These are phyloP conservation scores for Aspergillus candidus DNA, from an alignment of 2,329 filamentous ascomycete species.

Conservation along the genomic window DNA sequence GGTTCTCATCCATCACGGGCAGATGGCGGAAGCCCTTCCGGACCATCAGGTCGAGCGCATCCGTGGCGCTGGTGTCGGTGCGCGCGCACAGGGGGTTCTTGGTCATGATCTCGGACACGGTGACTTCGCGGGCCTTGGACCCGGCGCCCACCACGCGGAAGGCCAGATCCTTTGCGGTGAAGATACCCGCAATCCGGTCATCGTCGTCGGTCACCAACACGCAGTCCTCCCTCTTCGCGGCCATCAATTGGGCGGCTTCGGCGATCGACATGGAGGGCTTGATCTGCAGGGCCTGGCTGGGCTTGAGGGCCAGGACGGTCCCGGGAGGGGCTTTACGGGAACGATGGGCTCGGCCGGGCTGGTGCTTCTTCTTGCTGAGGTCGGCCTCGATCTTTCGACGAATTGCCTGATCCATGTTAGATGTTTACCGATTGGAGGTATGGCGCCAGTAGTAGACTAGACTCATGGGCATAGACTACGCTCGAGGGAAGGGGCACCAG, in stretches of 20 bases:
- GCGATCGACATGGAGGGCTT: constrained; percentile 90
- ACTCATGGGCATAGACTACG: background rate
- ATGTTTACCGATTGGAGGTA: no score
- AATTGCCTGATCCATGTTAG: constrained; percentile 62
- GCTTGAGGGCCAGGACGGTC: constrained; percentile 90
- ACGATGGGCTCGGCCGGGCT: constrained; percentile 69
- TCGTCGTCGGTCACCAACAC: constrained; percentile 97
- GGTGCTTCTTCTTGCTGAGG: constrained; percentile 93
- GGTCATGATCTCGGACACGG: constrained; percentile 98
- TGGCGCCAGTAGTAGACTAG: constrained; percentile 4
- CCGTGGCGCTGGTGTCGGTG: constrained; percentile 95
- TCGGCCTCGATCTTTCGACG: constrained; percentile 95
- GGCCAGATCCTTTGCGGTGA: constrained; percentile 96
- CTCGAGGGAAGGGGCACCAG: background rate
- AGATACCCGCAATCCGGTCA: constrained; percentile 96
- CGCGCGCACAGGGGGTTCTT: constrained; percentile 97
- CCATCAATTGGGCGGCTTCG: constrained; percentile 97
- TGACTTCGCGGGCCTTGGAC: constrained; percentile 80
- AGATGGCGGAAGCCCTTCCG: constrained; percentile 95
- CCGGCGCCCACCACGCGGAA: constrained; percentile 93
- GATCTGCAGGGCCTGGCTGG: constrained; percentile 93
- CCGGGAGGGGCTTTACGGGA: constrained; percentile 91
- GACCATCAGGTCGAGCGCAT: constrained; percentile 96
- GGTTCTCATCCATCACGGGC: constrained; percentile 99
- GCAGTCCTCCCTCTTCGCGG: constrained; percentile 95